phyloP scores from a whole-genome alignment of 805 yeast species.

The Ogataea minuta region DNA sequence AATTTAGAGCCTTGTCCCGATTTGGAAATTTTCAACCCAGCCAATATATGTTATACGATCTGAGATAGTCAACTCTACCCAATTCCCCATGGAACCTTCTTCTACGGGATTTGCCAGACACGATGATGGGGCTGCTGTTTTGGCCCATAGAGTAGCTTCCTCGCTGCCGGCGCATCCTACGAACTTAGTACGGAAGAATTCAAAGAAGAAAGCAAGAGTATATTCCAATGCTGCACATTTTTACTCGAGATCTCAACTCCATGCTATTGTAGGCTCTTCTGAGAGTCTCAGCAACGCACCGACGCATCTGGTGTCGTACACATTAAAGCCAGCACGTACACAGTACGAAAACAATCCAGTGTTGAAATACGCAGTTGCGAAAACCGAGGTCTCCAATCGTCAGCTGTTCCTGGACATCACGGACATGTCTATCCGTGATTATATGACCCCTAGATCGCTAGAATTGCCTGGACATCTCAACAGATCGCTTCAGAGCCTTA shows the following conservation, averaged over 20 bases:
- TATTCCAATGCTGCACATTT: conserved; percentile 3
- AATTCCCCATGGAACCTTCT: conserved; percentile 3
- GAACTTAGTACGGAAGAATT: conserved; percentile 5
- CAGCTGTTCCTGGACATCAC: conserved; percentile 18
- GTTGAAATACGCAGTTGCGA: conserved; percentile 21
- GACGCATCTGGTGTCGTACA: conserved; percentile 20
- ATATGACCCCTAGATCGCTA: conserved; percentile 8
- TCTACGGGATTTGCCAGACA: conserved; percentile 6
- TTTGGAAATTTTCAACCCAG: conserved; percentile 16
- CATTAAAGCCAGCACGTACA: conserved; percentile 12
- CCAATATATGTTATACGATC: conserved; percentile 7
- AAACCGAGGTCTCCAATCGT: conserved; percentile 9
- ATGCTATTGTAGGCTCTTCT: conserved; percentile 15
- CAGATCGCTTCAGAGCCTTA: conserved; percentile 11
- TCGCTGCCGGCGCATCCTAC: conserved; percentile 2
- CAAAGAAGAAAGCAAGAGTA: conserved; percentile 1
- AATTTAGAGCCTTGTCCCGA: conserved; percentile 11
- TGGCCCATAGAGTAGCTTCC: conserved; percentile 2
- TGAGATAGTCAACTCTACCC: not conserved
- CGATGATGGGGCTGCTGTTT: not conserved
- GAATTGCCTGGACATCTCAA: conserved; percentile 9
- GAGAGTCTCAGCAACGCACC: conserved; percentile 19
- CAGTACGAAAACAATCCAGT: conserved; percentile 24
- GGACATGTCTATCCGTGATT: conserved; percentile 13
- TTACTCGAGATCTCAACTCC: conserved; percentile 6